A percentile compares a stretch with the other conserved stretches of the same genome.
Evolutionary conservation across 2,329 filamentous ascomycete species (phyloP).

Genomic region (Dryadomyces quercivorus): DNA sequence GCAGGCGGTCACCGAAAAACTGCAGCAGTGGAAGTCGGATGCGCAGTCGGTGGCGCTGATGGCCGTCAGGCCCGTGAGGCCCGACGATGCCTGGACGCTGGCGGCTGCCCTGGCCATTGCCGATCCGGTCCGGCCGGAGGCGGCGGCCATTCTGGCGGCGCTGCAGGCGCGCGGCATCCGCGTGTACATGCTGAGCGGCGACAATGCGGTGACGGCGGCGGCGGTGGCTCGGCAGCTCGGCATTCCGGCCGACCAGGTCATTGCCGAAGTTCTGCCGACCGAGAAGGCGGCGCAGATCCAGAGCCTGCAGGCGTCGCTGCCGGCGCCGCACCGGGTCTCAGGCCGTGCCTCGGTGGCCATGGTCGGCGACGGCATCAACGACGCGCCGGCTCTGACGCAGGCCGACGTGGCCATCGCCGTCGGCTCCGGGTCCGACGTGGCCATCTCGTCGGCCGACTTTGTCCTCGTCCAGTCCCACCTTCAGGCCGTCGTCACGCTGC

Average conservation of each 20-base stretch:
- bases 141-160: slow-evolving; percentile 48
- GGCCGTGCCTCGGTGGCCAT: slow-evolving; percentile 55
- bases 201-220: slow-evolving; percentile 73
- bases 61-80: slow-evolving; percentile 18
- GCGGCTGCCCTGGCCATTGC: slow-evolving; percentile 62
- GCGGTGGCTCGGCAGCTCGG: slow-evolving; percentile 67
- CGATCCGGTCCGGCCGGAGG: slow-evolving; percentile 69
- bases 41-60: slow-evolving; percentile 54
- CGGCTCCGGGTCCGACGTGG: slow-evolving; percentile 72
- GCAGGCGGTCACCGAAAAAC: slow-evolving; percentile 18
- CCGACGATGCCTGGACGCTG: slow-evolving; percentile 32
- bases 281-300: slow-evolving; percentile 66
- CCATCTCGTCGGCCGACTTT: slow-evolving; percentile 70
- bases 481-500: slow-evolving; percentile 56
- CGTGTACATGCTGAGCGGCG: slow-evolving; percentile 88
- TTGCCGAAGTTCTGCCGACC: slow-evolving; percentile 75
- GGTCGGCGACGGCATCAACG: slow-evolving; percentile 84
- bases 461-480: slow-evolving; percentile 63
- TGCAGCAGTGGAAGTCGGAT: slow-evolving; percentile 46
- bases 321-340: slow-evolving; percentile 17
- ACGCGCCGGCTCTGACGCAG: slow-evolving; percentile 67
- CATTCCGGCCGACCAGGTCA: slow-evolving; percentile 61
- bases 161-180: slow-evolving; percentile 54
- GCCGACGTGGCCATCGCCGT: slow-evolving; percentile 80
- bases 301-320: slow-evolving; percentile 43